These are phyloP conservation scores for Cutaneotrichosporon arboriforme DNA, from an alignment of 1,284 basidiomycete genomes.

Conservation along the genomic window DNA sequence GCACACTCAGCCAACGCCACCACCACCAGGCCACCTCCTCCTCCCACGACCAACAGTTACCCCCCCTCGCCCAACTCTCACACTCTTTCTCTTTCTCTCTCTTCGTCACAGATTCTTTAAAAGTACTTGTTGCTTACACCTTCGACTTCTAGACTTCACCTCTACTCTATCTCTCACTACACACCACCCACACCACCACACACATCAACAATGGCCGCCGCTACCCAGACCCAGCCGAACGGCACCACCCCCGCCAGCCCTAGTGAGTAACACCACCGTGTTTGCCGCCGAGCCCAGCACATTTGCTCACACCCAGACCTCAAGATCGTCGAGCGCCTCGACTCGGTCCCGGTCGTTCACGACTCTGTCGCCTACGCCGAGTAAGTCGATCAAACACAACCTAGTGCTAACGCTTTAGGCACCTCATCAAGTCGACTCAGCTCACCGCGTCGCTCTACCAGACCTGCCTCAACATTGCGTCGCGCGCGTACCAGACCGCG, in stretches of 20 bases:
- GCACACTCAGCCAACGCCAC: neutral
- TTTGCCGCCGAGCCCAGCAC: neutral
- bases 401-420: slow-evolving; percentile 16
- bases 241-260: slow-evolving; percentile 6
- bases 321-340: slow-evolving; percentile 45
- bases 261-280: slow-evolving; percentile 6
- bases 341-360: slow-evolving; percentile 44
- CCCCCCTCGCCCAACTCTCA: neutral
- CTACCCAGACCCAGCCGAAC: slow-evolving; percentile 18
- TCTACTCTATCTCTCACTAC: neutral
- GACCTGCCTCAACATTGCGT: slow-evolving; percentile 37
- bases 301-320: slow-evolving; percentile 29
- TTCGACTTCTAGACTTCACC: neutral
- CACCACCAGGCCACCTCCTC: neutral
- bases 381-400: slow-evolving; percentile 23
- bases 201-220: slow-evolving; percentile 13
- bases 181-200: slow-evolving; percentile 1
- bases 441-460: slow-evolving; percentile 41
- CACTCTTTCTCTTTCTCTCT: neutral
- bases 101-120: neutral
- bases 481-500: slow-evolving; percentile 43
- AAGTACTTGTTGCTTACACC: neutral
- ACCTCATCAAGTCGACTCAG: slow-evolving; percentile 38
- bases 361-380: slow-evolving; percentile 45
- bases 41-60: neutral